A percentile compares a stretch with the other conserved stretches of the same genome.
Conservation (phyloP, 352 stramenopile genomes). For the Globisporangium middletonii region DNA sequence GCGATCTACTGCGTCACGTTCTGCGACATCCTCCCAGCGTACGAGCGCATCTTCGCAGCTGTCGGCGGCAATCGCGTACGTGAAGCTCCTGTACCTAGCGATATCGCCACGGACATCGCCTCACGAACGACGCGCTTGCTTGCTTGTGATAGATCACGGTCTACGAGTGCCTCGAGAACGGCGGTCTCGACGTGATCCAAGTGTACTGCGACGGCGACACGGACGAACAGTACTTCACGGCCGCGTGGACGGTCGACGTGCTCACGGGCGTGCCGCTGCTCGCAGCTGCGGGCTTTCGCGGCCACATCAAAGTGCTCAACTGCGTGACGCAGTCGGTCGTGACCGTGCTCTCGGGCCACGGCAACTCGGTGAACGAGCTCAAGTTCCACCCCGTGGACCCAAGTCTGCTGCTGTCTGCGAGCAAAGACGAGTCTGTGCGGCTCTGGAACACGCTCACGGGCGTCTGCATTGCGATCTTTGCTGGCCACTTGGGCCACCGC, state of each 20-base stretch:
- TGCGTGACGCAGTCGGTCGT: slow-evolving; percentile 70
- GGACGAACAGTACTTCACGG: slow-evolving; percentile 76
- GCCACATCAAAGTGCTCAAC: slow-evolving; percentile 85
- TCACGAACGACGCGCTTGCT: not conserved
- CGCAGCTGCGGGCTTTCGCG: slow-evolving; percentile 56
- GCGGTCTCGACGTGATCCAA: slow-evolving; percentile 68
- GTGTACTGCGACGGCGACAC: slow-evolving; percentile 75
- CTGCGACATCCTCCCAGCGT: slow-evolving; percentile 58
- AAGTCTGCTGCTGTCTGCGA: slow-evolving; percentile 85
- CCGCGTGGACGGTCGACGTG: slow-evolving; percentile 72
- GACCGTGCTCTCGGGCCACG: slow-evolving; percentile 83
- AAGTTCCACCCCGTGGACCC: slow-evolving; percentile 89
- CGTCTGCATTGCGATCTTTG: slow-evolving; percentile 89
- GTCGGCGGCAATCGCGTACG: slow-evolving; percentile 65
- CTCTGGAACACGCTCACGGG: slow-evolving; percentile 90
- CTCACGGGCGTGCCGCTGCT: slow-evolving; percentile 66
- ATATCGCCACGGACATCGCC: not conserved
- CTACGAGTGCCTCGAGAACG: slow-evolving; percentile 73
- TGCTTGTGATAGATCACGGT: slow-evolving; percentile 42
- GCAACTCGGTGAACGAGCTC: slow-evolving; percentile 90
- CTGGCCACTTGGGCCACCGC: slow-evolving; percentile 87
- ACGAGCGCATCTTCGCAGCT: slow-evolving; percentile 67
- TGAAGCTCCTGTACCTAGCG: not conserved
- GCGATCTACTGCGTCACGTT: slow-evolving; percentile 75
- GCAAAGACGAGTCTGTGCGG: slow-evolving; percentile 90